Evolutionary conservation across 176 grass and related monocot species (phyloP).

Genomic region (Oryza nivara): DNA sequence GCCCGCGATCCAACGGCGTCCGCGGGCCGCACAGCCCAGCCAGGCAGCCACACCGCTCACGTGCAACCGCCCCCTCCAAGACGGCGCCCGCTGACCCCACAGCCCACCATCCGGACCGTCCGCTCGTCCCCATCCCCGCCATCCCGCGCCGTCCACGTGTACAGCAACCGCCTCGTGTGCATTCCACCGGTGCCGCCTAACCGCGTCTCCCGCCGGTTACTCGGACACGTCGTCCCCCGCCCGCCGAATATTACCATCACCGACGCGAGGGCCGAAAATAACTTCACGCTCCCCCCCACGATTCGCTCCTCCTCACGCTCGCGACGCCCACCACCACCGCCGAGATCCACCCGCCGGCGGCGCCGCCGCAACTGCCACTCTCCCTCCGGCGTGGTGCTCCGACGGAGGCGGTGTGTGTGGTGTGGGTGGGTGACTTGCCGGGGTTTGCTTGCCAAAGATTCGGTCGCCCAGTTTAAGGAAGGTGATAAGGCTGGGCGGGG

Average conservation of each 20-base stretch:
- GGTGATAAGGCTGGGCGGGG: conserved; percentile 44
- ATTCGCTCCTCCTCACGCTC: conserved; percentile 43
- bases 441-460: conserved; percentile 16
- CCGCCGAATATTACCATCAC: conserved; percentile 1
- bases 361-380: not conserved
- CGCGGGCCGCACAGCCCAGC: not conserved
- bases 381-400: not conserved
- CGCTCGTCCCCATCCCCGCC: no score
- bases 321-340: not conserved
- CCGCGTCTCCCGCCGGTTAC: conserved; percentile 20
- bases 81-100: conserved; percentile 20
- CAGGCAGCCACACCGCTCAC: conserved; percentile 21
- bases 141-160: not conserved
- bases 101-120: not conserved
- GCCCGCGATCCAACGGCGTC: conserved; percentile 28
- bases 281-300: conserved; percentile 50
- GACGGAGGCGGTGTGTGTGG: not conserved
- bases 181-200: conserved; percentile 31
- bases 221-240: conserved; percentile 6
- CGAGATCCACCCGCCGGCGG: conserved; percentile 48
- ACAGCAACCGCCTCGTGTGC: not conserved
- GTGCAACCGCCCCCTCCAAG: not conserved
- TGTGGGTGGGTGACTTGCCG: conserved; percentile 9
- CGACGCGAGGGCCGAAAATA: conserved; percentile 57
- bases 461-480: conserved; percentile 19